Evolutionary conservation across 805 yeast genomes (phyloP), one percentile per base, ranked within the genome.

Genomic region (Candida boidinii): DNA sequence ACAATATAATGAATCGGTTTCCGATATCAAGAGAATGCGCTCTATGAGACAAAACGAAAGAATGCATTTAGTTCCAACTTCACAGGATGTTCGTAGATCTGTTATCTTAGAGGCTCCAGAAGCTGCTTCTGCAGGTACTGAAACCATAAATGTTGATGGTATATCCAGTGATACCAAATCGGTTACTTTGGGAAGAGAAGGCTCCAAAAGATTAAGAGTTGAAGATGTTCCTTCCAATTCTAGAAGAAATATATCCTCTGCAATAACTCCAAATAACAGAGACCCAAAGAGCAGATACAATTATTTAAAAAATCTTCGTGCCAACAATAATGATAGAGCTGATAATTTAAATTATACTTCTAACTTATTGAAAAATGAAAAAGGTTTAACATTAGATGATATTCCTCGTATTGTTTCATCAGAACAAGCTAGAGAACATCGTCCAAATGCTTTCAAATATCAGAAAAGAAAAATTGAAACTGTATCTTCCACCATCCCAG

Each of bases 351-450:
- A 74, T 46, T 68, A 79, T 2, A 78, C 88, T 0, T 70, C 86
- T 2, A 79, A 74, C 43, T 64, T 84, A 30, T 68, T 87, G 34
- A 75, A 79, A 46, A 82, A 76, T 48, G 94, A 90, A 44, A 84
- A 82, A 44, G 79, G 90, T 0, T 69, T 92, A 33, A 90, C 96
- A 0, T 68, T 92, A 45, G 97, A 92, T 56, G 99, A 92, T 56
- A 92, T 92, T 46, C 95, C 97, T 7, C 70, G 97, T 43, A 90
- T 92, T 50, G 96, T 92, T 7, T 95, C 96, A 2, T 90, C 95
- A 8, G 96, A 92, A 48, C 96, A 90, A 55, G 95, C 97, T 0
- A 67, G 96, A 41, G 95, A 85, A 39, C 80, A 83, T 49, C 70
- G 95, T 37, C 96, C 96, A 2, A 87, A 87, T 55, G 95, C 96